Conservation (phyloP, 495 filamentous ascomycete species). For the Daldinia grandis region DNA sequence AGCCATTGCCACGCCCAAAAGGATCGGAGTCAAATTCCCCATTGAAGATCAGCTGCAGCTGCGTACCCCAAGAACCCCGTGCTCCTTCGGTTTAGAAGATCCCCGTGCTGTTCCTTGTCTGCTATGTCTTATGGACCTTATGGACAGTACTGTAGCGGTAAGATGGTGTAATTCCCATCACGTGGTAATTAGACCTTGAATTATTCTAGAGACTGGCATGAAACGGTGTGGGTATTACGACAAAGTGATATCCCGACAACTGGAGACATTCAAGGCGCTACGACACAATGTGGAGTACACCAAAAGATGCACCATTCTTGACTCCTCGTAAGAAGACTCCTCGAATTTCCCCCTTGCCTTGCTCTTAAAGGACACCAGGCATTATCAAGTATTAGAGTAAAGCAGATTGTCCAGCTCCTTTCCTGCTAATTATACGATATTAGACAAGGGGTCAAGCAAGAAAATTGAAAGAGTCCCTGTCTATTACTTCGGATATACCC, state of each 20-base stretch:
- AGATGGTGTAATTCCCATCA: neutral
- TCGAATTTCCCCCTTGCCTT: neutral
- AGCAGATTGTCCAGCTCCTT: neutral
- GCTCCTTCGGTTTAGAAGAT: constrained; percentile 23
- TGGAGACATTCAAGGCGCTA: constrained; percentile 22
- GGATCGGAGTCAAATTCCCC: constrained; percentile 22
- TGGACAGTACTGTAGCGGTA: constrained; percentile 4
- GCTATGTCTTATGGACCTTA: neutral
- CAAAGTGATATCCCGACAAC: constrained; percentile 24
- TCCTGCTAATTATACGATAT: neutral
- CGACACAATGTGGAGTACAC: constrained; percentile 29
- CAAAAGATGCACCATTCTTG: neutral
- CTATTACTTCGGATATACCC: neutral
- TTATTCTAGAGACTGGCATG: neutral
- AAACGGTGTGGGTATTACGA: constrained; percentile 14
- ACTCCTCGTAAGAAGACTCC: constrained; percentile 28
- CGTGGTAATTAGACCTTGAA: neutral
- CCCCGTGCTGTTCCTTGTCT: constrained; percentile 11
- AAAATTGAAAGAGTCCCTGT: neutral
- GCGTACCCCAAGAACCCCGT: neutral
- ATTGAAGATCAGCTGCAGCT: constrained; percentile 10
- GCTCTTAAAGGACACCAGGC: neutral
- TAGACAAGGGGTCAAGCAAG: neutral
- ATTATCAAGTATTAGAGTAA: neutral
- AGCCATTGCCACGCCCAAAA: constrained; percentile 6